A percentile compares a stretch with the other conserved stretches of the same genome.
Conservation (phyloP, 2,329 filamentous ascomycete genomes). For the Decorospora gaudefroyi region DNA sequence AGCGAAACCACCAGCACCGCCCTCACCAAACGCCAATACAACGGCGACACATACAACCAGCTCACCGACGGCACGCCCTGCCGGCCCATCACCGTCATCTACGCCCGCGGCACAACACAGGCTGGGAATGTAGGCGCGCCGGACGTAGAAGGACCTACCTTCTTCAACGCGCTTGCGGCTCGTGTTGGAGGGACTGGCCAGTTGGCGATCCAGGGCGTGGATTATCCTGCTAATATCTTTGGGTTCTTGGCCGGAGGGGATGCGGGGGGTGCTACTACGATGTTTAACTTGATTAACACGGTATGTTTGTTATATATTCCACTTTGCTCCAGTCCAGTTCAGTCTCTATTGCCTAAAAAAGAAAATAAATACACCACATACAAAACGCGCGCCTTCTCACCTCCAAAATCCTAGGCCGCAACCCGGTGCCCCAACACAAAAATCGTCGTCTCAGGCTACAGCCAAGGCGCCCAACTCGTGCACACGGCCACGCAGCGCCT, state of each 20-base stretch:
- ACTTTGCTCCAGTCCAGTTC: too few relatives aligned
- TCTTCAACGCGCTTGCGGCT: constrained; percentile 54
- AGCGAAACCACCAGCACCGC: constrained; percentile 7
- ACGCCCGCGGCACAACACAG: constrained; percentile 60
- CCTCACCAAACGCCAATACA: constrained; percentile 30
- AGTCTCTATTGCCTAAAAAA: too few relatives aligned
- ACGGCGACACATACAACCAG: constrained; percentile 36
- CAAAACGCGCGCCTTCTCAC: too few relatives aligned
- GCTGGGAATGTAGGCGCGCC: constrained; percentile 56
- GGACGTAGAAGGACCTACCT: constrained; percentile 53
- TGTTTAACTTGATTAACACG: constrained; percentile 47
- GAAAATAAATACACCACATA: too few relatives aligned
- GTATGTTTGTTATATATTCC: too few relatives aligned
- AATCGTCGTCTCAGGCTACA: constrained; percentile 39
- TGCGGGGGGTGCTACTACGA: constrained; percentile 49
- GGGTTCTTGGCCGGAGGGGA: constrained; percentile 57
- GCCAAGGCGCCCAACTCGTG: constrained; percentile 50
- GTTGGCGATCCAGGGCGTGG: constrained; percentile 60
- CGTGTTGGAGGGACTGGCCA: constrained; percentile 49
- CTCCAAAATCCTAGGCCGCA: constrained; percentile 25
- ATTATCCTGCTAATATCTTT: constrained; percentile 52
- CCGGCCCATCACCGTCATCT: constrained; percentile 58
- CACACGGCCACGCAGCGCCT: constrained; percentile 51
- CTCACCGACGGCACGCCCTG: constrained; percentile 46
- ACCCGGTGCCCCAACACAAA: constrained; percentile 36